phyloP scores from a whole-genome alignment of 2,329 filamentous ascomycete genomes.

The Cladosporium sp. region DNA sequence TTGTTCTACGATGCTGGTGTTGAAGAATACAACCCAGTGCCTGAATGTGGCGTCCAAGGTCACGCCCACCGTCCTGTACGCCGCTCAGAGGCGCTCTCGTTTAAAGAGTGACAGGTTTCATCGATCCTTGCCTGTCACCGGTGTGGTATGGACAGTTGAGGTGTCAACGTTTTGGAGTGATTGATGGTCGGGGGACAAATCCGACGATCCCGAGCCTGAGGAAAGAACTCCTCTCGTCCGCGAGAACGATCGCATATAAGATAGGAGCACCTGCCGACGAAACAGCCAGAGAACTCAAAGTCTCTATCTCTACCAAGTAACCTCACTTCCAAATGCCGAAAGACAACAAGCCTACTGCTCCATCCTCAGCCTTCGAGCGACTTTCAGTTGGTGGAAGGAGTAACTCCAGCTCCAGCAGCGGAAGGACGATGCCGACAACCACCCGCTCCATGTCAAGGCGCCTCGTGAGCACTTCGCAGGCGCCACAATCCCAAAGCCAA shows the following conservation, averaged over 20 bases:
- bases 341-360: neutral
- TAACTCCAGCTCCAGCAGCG: neutral
- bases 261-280: neutral
- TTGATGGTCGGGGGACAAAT: too few relatives aligned
- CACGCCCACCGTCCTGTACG: too few relatives aligned
- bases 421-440: slow-evolving; percentile 8
- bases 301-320: neutral
- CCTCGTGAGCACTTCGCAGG: neutral
- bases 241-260: neutral
- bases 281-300: neutral
- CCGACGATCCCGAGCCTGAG: too few relatives aligned
- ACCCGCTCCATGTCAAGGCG: slow-evolving; percentile 1
- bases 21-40: too few relatives aligned
- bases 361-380: neutral
- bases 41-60: too few relatives aligned
- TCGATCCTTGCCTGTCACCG: too few relatives aligned
- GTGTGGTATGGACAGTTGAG: too few relatives aligned
- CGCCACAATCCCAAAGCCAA: neutral
- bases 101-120: too few relatives aligned
- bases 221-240: too few relatives aligned
- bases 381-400: neutral
- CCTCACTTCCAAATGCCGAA: neutral
- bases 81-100: too few relatives aligned
- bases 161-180: too few relatives aligned
- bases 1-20: too few relatives aligned